Evolutionary conservation across 768 basidiomycete species (phyloP).

Genomic region (Lactifluus pinguis): DNA sequence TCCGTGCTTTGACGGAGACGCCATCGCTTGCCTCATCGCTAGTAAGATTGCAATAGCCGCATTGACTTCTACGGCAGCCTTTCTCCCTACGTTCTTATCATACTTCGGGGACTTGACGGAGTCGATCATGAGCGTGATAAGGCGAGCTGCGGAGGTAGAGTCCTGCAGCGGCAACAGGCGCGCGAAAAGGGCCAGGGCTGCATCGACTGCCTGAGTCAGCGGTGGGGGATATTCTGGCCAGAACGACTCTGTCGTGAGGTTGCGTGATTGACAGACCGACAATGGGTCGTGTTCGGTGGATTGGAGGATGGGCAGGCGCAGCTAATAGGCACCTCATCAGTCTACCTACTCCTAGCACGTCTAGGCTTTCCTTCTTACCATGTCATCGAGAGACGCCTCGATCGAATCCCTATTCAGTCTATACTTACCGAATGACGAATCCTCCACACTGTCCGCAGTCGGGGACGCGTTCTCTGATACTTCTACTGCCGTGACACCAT

Average conservation of each 20-base stretch:
- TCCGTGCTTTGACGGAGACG: slow-evolving; percentile 44
- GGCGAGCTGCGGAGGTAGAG: slow-evolving; percentile 42
- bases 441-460: slow-evolving; percentile 22
- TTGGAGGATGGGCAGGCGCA: slow-evolving; percentile 68
- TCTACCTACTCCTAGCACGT: background rate
- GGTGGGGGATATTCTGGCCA: slow-evolving; percentile 65
- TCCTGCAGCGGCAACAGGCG: slow-evolving; percentile 75
- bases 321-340: slow-evolving; percentile 31
- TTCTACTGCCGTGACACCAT: slow-evolving; percentile 73
- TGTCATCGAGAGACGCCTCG: slow-evolving; percentile 66
- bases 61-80: slow-evolving; percentile 77
- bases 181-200: slow-evolving; percentile 81
- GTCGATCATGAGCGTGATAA: slow-evolving; percentile 52
- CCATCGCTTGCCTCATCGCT: slow-evolving; percentile 51
- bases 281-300: slow-evolving; percentile 84
- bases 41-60: slow-evolving; percentile 65
- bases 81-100: slow-evolving; percentile 81
- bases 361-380: slow-evolving; percentile 42
- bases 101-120: slow-evolving; percentile 65
- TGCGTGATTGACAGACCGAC: slow-evolving; percentile 48
- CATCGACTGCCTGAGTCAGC: slow-evolving; percentile 76
- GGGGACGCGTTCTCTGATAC: slow-evolving; percentile 37
- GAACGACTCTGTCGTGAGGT: slow-evolving; percentile 32
- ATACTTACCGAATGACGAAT: slow-evolving; percentile 33
- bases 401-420: slow-evolving; percentile 68